phyloP scores from a whole-genome alignment of 257 asterid species.

The Echites panduratus region DNA sequence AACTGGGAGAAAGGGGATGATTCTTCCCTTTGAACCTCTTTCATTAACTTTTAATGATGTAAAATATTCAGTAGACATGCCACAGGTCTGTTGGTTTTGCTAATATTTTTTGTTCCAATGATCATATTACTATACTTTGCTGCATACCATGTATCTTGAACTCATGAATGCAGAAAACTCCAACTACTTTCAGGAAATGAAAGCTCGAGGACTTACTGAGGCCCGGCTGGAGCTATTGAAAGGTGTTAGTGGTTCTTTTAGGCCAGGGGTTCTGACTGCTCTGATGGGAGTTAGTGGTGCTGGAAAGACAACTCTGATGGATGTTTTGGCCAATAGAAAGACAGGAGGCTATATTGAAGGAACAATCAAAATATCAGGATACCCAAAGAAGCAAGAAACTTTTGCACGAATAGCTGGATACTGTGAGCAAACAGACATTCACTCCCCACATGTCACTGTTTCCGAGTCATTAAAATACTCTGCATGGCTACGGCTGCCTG shows the following conservation, averaged over 20 bases:
- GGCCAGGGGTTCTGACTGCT: conserved; percentile 28
- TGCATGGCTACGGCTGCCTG: conserved; percentile 23
- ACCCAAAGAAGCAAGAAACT: conserved; percentile 23
- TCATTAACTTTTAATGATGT: conserved; percentile 45
- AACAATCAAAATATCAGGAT: conserved; percentile 17
- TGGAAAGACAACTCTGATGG: conserved; percentile 26
- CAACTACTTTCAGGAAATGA: conserved; percentile 19
- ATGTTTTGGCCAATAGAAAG: conserved; percentile 24
- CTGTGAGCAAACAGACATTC: conserved; percentile 27
- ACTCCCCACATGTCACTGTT: conserved; percentile 24
- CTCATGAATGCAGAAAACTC: too few species aligned
- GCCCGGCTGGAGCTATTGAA: conserved; percentile 15
- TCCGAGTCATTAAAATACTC: conserved; percentile 21
- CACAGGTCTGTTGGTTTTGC: neutral
- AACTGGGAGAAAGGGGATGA: conserved; percentile 30
- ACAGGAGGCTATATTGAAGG: conserved; percentile 29
- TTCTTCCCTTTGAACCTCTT: conserved; percentile 53
- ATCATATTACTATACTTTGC: too few species aligned
- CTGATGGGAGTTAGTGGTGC: conserved; percentile 27
- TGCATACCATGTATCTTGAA: too few species aligned
- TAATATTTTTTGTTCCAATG: neutral
- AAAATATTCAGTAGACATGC: conserved; percentile 42
- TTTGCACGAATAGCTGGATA: conserved; percentile 26
- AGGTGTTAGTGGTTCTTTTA: conserved; percentile 26
- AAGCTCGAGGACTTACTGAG: conserved; percentile 19